A percentile compares a stretch with the other conserved stretches of the same genome.
Evolutionary conservation across 2,329 filamentous ascomycete species (phyloP).

Genomic region (Aspergillus costaricaensis): DNA sequence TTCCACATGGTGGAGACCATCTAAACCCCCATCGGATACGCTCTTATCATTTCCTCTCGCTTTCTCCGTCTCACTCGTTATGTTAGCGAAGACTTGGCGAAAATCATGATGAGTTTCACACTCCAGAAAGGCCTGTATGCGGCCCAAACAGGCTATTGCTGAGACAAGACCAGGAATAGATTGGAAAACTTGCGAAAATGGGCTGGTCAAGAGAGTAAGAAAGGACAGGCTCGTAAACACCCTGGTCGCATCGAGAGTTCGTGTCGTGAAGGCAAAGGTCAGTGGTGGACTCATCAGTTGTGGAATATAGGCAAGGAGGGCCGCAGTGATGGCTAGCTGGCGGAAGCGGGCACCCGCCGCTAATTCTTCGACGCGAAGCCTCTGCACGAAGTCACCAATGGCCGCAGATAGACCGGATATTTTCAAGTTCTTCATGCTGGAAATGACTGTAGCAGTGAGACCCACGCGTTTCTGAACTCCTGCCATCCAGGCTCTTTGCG

Average conservation of each 20-base stretch:
- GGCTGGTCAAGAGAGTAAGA: slow-evolving; percentile 21
- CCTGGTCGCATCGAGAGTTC: slow-evolving; percentile 13
- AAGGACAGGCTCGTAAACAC: slow-evolving; percentile 32
- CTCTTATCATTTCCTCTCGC: background rate
- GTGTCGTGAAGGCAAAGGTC: background rate
- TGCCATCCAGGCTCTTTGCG: slow-evolving; percentile 21
- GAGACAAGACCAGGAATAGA: slow-evolving; percentile 19
- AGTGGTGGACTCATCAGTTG: slow-evolving; percentile 4
- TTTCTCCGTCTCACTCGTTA: too few relatives aligned
- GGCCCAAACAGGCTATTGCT: slow-evolving; percentile 19
- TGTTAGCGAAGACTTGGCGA: background rate
- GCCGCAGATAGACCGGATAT: slow-evolving; percentile 40
- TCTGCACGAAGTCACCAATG: slow-evolving; percentile 35
- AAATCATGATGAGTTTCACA: slow-evolving; percentile 13
- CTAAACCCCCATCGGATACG: background rate
- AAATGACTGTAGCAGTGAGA: slow-evolving; percentile 34
- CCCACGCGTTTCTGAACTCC: slow-evolving; percentile 30
- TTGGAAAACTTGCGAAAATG: slow-evolving; percentile 21
- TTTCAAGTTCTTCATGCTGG: slow-evolving; percentile 44
- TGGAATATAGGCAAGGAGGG: slow-evolving; percentile 17
- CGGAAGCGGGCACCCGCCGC: slow-evolving; percentile 31
- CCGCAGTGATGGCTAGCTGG: slow-evolving; percentile 18
- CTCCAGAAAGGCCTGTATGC: slow-evolving; percentile 28
- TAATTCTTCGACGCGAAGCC: slow-evolving; percentile 39
- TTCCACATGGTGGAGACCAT: background rate